A percentile compares a stretch with the other conserved stretches of the same genome.
These are phyloP conservation scores for Lavandula angustifolia DNA, from an alignment of 257 asterid species.

Conservation along the genomic window DNA sequence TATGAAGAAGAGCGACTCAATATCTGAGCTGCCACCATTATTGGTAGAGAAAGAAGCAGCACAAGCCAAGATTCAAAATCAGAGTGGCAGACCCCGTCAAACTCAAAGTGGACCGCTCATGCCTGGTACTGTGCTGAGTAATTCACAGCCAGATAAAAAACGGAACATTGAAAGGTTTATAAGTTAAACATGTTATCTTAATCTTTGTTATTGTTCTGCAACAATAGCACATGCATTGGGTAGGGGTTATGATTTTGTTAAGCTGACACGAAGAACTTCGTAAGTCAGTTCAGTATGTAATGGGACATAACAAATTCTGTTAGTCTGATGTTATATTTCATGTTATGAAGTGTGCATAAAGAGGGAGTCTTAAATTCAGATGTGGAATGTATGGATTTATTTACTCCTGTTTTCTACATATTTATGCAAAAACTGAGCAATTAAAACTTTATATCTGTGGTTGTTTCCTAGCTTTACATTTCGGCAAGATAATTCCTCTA, in stretches of 20 bases:
- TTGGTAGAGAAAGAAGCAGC: constrained; percentile 58
- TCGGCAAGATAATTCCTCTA: constrained; percentile 18
- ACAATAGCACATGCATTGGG: constrained; percentile 12
- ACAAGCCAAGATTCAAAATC: constrained; percentile 52
- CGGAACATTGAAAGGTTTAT: constrained; percentile 72
- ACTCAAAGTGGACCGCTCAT: constrained; percentile 92
- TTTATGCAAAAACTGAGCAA: constrained; percentile 7
- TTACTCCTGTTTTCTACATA: constrained; percentile 1
- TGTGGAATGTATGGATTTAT: neutral
- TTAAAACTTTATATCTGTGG: constrained; percentile 6
- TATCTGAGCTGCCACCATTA: constrained; percentile 48
- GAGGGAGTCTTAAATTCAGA: constrained; percentile 2
- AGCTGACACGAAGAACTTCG: constrained; percentile 16
- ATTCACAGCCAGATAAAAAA: constrained; percentile 65
- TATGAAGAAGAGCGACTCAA: constrained; percentile 47
- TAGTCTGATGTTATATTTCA: neutral
- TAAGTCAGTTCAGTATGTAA: neutral
- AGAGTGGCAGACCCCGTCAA: constrained; percentile 64
- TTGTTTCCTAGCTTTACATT: constrained; percentile 25
- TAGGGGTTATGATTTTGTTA: neutral
- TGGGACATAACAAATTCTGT: neutral
- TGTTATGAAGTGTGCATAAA: constrained; percentile 5
- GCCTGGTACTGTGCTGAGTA: constrained; percentile 64
- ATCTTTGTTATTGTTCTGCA: constrained; percentile 29
- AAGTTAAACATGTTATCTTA: constrained; percentile 28